Conservation (phyloP, 192 early-diverging fungal species). For the Rhizoclosmatium globosum region DNA sequence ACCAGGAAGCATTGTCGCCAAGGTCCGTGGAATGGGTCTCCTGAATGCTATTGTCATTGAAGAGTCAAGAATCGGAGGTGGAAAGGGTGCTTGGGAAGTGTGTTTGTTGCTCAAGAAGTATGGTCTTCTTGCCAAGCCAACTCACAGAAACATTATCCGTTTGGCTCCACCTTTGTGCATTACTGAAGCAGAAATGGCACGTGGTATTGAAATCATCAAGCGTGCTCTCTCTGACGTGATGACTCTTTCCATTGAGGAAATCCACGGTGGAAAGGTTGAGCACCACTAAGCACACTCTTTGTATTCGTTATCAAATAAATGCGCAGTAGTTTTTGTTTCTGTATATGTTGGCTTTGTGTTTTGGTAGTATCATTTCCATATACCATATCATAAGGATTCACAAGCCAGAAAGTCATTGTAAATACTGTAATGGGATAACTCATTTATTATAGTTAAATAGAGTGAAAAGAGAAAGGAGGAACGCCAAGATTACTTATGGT, state of each 20-base stretch:
- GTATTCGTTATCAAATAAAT: neutral
- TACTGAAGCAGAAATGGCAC: slow-evolving; percentile 86
- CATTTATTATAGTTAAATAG: too few relatives aligned
- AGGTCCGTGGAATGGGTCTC: slow-evolving; percentile 90
- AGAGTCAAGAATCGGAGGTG: slow-evolving; percentile 69
- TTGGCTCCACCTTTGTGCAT: slow-evolving; percentile 96
- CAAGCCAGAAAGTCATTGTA: too few relatives aligned
- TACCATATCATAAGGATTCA: too few relatives aligned
- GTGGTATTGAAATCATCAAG: slow-evolving; percentile 83
- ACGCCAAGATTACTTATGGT: too few relatives aligned
- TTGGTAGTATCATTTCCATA: too few relatives aligned
- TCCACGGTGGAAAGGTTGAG: slow-evolving; percentile 55
- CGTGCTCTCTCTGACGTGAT: slow-evolving; percentile 78
- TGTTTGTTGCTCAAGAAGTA: slow-evolving; percentile 92
- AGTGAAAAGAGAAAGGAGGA: too few relatives aligned
- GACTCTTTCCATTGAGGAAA: slow-evolving; percentile 63
- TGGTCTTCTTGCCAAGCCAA: slow-evolving; percentile 97
- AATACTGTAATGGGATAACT: too few relatives aligned
- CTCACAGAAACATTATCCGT: slow-evolving; percentile 97
- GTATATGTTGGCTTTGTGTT: too few relatives aligned
- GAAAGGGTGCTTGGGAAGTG: slow-evolving; percentile 96
- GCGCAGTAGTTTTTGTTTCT: too few relatives aligned
- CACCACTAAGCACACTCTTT: neutral
- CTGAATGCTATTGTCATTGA: slow-evolving; percentile 97
- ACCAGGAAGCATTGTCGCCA: slow-evolving; percentile 52